Percentiles rank a stretch among this genome's conserved stretches.
These are phyloP conservation scores for Bonia amplexicaulis DNA, from an alignment of 176 grass and related monocot genomes.

Conservation along the genomic window DNA sequence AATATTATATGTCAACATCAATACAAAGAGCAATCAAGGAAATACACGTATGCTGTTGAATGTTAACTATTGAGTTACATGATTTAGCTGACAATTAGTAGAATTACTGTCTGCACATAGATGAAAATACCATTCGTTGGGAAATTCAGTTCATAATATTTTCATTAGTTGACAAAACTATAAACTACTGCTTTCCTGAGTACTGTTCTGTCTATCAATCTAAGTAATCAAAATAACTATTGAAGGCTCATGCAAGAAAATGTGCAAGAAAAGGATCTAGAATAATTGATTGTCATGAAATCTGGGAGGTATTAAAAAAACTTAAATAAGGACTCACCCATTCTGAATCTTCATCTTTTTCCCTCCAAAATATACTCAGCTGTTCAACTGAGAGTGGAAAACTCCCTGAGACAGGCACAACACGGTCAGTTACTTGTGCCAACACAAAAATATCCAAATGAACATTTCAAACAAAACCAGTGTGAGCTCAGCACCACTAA, in stretches of 20 bases:
- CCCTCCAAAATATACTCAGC: conserved; percentile 80
- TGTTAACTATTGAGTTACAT: not conserved
- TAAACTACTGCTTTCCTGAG: not conserved
- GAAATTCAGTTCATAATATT: not conserved
- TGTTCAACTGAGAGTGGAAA: conserved; percentile 53
- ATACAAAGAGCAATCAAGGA: conserved; percentile 1
- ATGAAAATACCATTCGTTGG: conserved; percentile 9
- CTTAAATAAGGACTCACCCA: conserved; percentile 60
- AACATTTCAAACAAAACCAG: not conserved
- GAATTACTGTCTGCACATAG: not conserved
- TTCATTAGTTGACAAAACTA: conserved; percentile 15
- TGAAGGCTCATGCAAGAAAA: conserved; percentile 6
- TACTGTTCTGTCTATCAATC: not conserved
- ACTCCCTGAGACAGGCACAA: conserved; percentile 42
- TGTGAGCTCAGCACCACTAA: not conserved
- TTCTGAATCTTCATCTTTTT: conserved; percentile 94
- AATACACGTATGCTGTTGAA: not conserved
- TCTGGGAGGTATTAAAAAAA: not conserved
- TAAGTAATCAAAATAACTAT: conserved; percentile 6
- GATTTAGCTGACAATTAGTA: not conserved
- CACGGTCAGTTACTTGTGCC: not conserved
- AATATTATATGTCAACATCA: conserved; percentile 2
- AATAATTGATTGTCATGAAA: not conserved
- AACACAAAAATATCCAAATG: not conserved
- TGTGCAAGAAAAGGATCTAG: not conserved